Base-by-base conservation (phyloP, 2,329 filamentous ascomycete species). In the Dactylonectria estremocensis region DNA sequence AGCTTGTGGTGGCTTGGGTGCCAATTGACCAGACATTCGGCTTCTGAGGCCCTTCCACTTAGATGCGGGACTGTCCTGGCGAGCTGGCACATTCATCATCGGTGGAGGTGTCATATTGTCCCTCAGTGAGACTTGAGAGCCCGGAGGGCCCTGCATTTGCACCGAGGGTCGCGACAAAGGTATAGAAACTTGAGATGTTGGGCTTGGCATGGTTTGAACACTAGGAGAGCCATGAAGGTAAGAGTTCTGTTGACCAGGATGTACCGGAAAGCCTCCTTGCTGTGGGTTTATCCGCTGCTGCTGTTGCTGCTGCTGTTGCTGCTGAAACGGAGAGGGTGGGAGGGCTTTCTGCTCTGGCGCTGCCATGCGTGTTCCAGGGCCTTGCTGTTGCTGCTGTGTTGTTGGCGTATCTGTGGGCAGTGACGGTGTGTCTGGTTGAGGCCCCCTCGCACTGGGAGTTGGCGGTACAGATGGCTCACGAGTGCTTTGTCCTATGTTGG, bases 11-110 rank as follows among this genome's bases (percentile, higher is more conserved):
- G 67, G 59, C 46, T 69, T 77, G 4, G 71, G 71, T 2, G 68
- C 61, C 56, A 74, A 69, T 55, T 82, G 80, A 20, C 65, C 77
- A 3, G 76, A 78, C 71, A 82, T 68, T 37, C 79, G 75, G 35
- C 75, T 80, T 61, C 63, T 78, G 18, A 81, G 52, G 2, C 75
- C 79, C 64, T 79, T 81, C 80, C 79, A 80, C 49, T 76, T 77
- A 4, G 77, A 79, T 5, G 73, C 73, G 14, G 74, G 69, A 33
- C 71, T 70, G 10, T 69, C 70, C 31, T 75, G 68, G 9, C 69
- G 70, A 58, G 57, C 31, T 5, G 65, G 66, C 10, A 56, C 61
- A 48, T 72, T 64, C 11, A 64, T 48, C 11, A 53, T 50, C 8
- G 20, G 50, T 28, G 64, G 52, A 52, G 40, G 46, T 13, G 54